Evolutionary conservation across 192 early-diverging fungal genomes (phyloP).

Genomic region (Phlyctochytrium arcticum): DNA sequence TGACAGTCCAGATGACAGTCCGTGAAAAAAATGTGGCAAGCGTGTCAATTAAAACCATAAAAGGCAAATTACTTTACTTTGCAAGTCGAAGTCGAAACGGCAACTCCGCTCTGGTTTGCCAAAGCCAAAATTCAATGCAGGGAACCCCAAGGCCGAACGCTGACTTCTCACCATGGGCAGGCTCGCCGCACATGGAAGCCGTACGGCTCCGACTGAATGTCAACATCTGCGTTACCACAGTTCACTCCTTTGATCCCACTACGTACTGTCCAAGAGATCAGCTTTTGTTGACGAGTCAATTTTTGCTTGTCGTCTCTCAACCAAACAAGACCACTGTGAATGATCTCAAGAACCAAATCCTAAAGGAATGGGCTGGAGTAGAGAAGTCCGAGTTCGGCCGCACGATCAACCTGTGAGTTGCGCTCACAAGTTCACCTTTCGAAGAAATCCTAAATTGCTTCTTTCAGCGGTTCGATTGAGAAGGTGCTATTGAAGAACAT

Average conservation of each 20-base stretch:
- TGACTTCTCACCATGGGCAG: too few species aligned
- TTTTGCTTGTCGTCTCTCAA: neutral
- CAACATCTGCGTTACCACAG: constrained; percentile 15
- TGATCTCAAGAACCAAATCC: constrained; percentile 1
- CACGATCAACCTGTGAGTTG: neutral
- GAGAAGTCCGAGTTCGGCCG: neutral
- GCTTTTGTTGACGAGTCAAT: constrained; percentile 8
- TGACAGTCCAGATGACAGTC: too few species aligned
- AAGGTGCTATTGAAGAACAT: constrained; percentile 7
- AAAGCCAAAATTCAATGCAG: too few species aligned
- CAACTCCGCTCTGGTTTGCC: too few species aligned
- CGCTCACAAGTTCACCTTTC: neutral
- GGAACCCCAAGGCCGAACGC: too few species aligned
- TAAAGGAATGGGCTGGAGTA: constrained; percentile 8
- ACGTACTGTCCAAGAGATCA: constrained; percentile 13
- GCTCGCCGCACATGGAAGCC: too few species aligned
- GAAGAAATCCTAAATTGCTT: neutral
- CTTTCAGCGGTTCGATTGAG: neutral
- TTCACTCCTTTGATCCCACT: constrained; percentile 4
- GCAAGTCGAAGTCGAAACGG: too few species aligned
- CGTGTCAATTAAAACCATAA: too few species aligned
- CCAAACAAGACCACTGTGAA: constrained; percentile 4
- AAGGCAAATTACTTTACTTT: too few species aligned
- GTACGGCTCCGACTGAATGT: constrained; percentile 14
- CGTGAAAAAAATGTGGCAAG: too few species aligned